Base-by-base conservation (phyloP, 306 rosid species). In the Malus fusca region DNA sequence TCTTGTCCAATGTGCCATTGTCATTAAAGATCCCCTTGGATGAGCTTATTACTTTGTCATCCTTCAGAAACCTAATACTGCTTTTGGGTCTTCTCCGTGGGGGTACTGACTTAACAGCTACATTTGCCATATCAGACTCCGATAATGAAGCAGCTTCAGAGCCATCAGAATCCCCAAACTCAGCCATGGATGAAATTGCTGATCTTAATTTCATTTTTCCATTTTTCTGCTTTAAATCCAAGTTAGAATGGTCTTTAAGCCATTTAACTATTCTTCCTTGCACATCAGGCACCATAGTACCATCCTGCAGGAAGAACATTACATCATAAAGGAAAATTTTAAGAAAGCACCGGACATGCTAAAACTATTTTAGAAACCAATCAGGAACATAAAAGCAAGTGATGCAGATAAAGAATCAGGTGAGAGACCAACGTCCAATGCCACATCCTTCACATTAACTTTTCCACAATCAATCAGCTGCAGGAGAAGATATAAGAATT, bases 381-480 rank as follows among this genome's bases (percentile, higher is more conserved):
- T 66, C 23, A 68, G 4, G 19, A 75, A 77, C 37, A 59, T 78
- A 76, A 66, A 25, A 6, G 88, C 81, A 82, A 89, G 91, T 79
- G 90, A 90, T 71, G 90, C 89, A 60, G 80, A 78, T 80, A 96
- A 88, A 61, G 83, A 71, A 84, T 96, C 96, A 23, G 93, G 84
- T 37, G 93, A 85, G 76, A 88, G 78, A 75, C 97, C 97, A 82
- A 89, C 88, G 77, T 96, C 93, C 75, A 76, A 79, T 67, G 99
- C 99, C 35, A 96, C 97, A 71, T 89, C 91, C 83, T 89, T 89
- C 79, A 82, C 84, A 31, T 88, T 82, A 80, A 90, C 90, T 81
- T 86, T 92, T 78, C 99, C 99, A 12, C 89, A 84, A 68, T 96
- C 98, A 83, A 92, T 88, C 93, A 96, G 83, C 99, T 96, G 96